Base-by-base conservation (phyloP, 805 yeast species). In the Wickerhamomyces canadensis region DNA sequence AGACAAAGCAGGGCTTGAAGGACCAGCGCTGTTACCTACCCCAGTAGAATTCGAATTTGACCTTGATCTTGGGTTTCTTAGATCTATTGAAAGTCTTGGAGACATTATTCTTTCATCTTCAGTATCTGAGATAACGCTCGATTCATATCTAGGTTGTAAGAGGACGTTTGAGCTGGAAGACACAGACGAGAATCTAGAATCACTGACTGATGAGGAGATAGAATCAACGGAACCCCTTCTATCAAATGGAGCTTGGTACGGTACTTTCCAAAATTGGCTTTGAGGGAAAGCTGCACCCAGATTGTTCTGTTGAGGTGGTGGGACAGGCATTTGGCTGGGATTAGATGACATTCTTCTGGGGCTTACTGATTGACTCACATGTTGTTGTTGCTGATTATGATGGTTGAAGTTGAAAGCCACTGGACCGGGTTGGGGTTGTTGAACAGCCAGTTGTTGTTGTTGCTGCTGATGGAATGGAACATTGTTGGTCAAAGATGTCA, bases 191-290 rank as follows among this genome's bases (percentile, higher is more conserved):
- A 37, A 42, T 32, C 47, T 42, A 6, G 42, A 36, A 21, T 48
- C 54, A 19, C 47, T 43, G 2, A 45, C 36, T 2, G 53, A 41
- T 2, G 55, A 46, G 1, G 50, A 40, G 3, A 49, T 33, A 1
- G 58, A 54, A 21, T 51, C 58, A 13, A 48, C 47, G 1, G 58
- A 54, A 3, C 51, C 53, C 28, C 56, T 36, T 40, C 58, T 42
- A 31, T 47, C 55, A 34, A 54, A 50, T 3, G 54, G 44, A 4
- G 52, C 48, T 18, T 49, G 52, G 36, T 54, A 54, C 1, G 58
- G 58, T 4, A 52, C 58, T 37, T 54, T 54, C 55, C 57, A 49
- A 22, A 54, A 54, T 18, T 49, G 44, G 0, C 52, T 52, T 28
- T 51, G 56, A 2, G 53, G 54, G 3, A 46, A 37, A 13, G 44